A percentile compares a stretch with the other conserved stretches of the same genome.
Evolutionary conservation across 108 stramenopile species (phyloP).

Genomic region (Nitzschia inconspicua): DNA sequence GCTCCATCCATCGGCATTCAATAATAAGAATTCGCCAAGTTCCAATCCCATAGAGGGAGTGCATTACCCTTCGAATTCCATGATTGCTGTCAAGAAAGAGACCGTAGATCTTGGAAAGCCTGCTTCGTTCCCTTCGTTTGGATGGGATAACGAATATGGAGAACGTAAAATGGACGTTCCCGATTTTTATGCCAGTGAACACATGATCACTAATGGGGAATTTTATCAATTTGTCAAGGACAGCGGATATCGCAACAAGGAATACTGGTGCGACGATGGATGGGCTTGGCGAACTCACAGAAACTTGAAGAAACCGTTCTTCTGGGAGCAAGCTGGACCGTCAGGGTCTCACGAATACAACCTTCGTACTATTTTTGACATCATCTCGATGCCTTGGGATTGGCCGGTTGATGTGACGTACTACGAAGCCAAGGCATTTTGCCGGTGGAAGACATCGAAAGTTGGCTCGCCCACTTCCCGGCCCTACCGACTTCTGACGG

Average conservation of each 20-base stretch:
- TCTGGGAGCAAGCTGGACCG: conserved; percentile 86
- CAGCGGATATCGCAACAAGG: conserved; percentile 82
- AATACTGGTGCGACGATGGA: conserved; percentile 90
- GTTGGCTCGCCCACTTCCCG: conserved; percentile 60
- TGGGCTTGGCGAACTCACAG: conserved; percentile 92
- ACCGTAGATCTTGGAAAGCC: conserved; percentile 86
- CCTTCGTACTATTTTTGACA: conserved; percentile 88
- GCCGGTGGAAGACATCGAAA: conserved; percentile 79
- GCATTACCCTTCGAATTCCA: conserved; percentile 65
- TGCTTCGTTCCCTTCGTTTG: conserved; percentile 82
- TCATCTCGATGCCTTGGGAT: conserved; percentile 84
- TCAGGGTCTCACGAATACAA: conserved; percentile 84
- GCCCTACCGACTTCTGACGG: conserved; percentile 78
- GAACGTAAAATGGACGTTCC: conserved; percentile 71
- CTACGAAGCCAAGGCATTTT: conserved; percentile 92
- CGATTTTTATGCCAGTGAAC: conserved; percentile 74
- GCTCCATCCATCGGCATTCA: conserved; percentile 60
- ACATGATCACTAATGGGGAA: conserved; percentile 94
- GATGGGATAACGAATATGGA: conserved; percentile 98
- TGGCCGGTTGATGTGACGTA: conserved; percentile 96
- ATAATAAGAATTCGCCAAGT: conserved; percentile 11
- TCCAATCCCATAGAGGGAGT: conserved; percentile 52
- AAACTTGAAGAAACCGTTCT: conserved; percentile 91
- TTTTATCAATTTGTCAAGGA: conserved; percentile 88
- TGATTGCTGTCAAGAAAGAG: conserved; percentile 52